A percentile compares a stretch with the other conserved stretches of the same genome.
phyloP scores from a whole-genome alignment of 306 rosid species.

The Pterocarpus santalinus region DNA sequence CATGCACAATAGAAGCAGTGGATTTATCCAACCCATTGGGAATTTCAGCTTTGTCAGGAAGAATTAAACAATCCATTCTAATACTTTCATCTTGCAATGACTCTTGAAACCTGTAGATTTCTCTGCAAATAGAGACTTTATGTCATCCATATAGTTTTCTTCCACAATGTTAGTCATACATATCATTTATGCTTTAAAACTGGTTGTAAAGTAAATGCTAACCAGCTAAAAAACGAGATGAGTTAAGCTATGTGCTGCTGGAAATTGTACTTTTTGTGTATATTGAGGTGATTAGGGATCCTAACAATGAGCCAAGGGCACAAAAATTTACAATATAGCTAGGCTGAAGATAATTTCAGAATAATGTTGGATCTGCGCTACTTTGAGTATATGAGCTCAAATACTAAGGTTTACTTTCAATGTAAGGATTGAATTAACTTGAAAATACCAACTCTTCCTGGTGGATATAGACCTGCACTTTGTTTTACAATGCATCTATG shows the following conservation, averaged over 20 bases:
- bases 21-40: slow-evolving; percentile 65
- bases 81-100: slow-evolving; percentile 58
- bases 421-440: too few relatives aligned
- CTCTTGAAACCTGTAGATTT: slow-evolving; percentile 76
- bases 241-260: slow-evolving; percentile 4
- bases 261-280: slow-evolving; percentile 16
- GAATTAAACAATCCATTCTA: slow-evolving; percentile 72
- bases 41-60: slow-evolving; percentile 70
- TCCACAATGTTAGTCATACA: slow-evolving; percentile 11
- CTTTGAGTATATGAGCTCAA: slow-evolving; percentile 21
- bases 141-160: slow-evolving; percentile 20
- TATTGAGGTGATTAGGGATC: slow-evolving; percentile 4
- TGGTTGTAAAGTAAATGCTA: background rate
- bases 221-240: background rate
- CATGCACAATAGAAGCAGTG: slow-evolving; percentile 64
- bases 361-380: background rate
- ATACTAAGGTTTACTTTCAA: background rate
- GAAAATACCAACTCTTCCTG: background rate
- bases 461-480: background rate
- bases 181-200: slow-evolving; percentile 13
- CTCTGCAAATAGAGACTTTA: slow-evolving; percentile 63
- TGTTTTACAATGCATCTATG: background rate
- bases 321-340: background rate
- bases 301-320: slow-evolving; percentile 17
- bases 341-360: slow-evolving; percentile 16